These are phyloP conservation scores for Celoporthe dispersa DNA, from an alignment of 2,329 filamentous ascomycete species.

Conservation along the genomic window DNA sequence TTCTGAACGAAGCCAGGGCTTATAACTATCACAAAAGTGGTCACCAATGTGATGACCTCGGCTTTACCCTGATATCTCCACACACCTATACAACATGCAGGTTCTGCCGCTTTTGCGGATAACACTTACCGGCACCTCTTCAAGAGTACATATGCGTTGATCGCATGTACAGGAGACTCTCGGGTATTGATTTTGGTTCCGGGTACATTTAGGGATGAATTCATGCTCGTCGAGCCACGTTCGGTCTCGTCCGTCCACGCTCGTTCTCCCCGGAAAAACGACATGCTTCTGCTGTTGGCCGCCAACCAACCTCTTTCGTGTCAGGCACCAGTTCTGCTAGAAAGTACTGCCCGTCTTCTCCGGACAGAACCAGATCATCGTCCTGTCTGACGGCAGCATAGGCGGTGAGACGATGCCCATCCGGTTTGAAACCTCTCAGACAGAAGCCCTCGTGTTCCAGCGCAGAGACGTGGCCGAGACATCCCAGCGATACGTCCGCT, in stretches of 20 bases:
- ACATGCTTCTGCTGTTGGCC: background rate
- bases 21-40: too few species aligned
- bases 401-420: background rate
- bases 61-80: too few species aligned
- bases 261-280: background rate
- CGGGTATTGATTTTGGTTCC: background rate
- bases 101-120: background rate
- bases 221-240: too few species aligned
- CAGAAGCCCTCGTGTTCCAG: too few species aligned
- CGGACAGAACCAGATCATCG: background rate
- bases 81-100: background rate
- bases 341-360: background rate
- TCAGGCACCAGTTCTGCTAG: background rate
- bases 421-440: background rate
- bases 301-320: background rate
- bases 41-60: too few species aligned
- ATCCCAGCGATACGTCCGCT: background rate
- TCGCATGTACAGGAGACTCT: too few species aligned
- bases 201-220: too few species aligned
- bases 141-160: background rate
- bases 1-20: too few species aligned
- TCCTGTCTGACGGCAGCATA: background rate
- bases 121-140: background rate
- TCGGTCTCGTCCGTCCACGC: background rate
- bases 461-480: background rate